These are phyloP conservation scores for Leersia perrieri DNA, from an alignment of 176 grass and related monocot species.

Conservation along the genomic window DNA sequence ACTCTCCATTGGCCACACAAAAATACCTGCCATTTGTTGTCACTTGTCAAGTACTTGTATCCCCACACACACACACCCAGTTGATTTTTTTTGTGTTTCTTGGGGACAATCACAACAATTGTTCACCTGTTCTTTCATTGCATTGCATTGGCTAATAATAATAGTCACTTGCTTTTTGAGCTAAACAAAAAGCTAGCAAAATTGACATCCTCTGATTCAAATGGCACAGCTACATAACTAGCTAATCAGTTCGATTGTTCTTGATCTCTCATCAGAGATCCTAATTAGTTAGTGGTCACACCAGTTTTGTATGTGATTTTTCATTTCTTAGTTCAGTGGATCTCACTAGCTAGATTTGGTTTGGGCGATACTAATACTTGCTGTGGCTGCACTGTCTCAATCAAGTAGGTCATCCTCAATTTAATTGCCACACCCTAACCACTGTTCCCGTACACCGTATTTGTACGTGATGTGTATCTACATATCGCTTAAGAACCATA, in stretches of 20 bases:
- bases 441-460: background rate
- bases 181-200: background rate
- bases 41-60: background rate
- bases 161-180: constrained; percentile 30
- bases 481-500: background rate
- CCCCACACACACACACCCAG: background rate
- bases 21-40: constrained; percentile 24
- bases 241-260: background rate
- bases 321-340: background rate
- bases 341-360: constrained; percentile 10
- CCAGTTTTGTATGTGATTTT: background rate
- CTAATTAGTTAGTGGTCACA: constrained; percentile 33
- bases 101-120: background rate
- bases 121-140: constrained; percentile 5
- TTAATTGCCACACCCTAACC: constrained; percentile 12
- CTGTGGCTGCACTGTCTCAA: constrained; percentile 19
- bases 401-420: constrained; percentile 5
- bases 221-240: background rate
- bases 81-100: background rate
- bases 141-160: constrained; percentile 7
- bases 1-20: constrained; percentile 18
- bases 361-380: background rate
- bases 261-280: background rate
- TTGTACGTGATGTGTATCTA: background rate
- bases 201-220: background rate